A percentile compares a stretch with the other conserved stretches of the same genome.
phyloP scores from a whole-genome alignment of 805 yeast species.

The Tetrapisispora iriomotensis region DNA sequence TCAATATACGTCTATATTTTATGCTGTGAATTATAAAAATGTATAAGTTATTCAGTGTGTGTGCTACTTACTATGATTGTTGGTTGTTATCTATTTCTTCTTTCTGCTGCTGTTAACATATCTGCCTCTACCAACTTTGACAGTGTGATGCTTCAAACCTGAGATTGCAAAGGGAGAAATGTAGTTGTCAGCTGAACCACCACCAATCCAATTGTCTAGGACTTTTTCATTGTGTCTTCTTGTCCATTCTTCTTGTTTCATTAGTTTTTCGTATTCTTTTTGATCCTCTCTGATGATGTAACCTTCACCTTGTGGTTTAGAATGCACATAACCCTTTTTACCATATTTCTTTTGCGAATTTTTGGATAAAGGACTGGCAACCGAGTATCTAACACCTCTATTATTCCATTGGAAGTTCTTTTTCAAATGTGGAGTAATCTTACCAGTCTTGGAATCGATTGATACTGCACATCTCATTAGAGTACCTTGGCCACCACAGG shows the following conservation, averaged over 20 bases:
- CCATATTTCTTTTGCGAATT: conserved; percentile 63
- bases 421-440: conserved; percentile 78
- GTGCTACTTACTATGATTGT: no score
- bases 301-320: conserved; percentile 45
- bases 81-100: conserved; percentile 17
- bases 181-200: conserved; percentile 68
- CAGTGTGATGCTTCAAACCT: conserved; percentile 55
- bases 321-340: conserved; percentile 70
- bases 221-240: conserved; percentile 78
- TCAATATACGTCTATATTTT: no score
- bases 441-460: conserved; percentile 68
- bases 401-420: conserved; percentile 88
- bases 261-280: conserved; percentile 80
- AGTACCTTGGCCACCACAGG: conserved; percentile 85
- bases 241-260: conserved; percentile 83
- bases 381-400: conserved; percentile 71
- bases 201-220: conserved; percentile 83
- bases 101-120: conserved; percentile 58
- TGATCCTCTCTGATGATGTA: conserved; percentile 79
- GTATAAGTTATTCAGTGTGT: no score
- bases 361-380: conserved; percentile 83
- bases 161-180: conserved; percentile 77
- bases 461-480: conserved; percentile 84
- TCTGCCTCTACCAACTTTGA: conserved; percentile 79
- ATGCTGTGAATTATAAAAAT: no score